These are phyloP conservation scores for Leptographium procerum DNA, from an alignment of 2,329 filamentous ascomycete genomes.

Conservation along the genomic window DNA sequence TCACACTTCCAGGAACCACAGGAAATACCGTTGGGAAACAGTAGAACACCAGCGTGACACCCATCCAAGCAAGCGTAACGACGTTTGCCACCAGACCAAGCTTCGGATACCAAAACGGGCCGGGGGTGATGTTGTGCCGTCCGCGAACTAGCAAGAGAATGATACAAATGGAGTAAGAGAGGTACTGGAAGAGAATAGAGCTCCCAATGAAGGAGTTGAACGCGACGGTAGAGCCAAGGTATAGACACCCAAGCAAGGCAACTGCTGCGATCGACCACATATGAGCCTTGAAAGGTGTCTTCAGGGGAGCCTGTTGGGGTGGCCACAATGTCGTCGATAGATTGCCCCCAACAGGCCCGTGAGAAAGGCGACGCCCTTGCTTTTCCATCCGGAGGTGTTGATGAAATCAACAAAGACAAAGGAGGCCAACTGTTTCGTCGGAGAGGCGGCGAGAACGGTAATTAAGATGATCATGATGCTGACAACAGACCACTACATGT, in stretches of 20 bases:
- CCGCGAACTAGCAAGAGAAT: neutral
- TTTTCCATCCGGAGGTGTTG: neutral
- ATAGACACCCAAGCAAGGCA: neutral
- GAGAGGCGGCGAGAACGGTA: neutral
- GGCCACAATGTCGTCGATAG: neutral
- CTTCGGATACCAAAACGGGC: neutral
- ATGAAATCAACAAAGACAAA: neutral
- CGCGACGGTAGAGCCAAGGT: neutral
- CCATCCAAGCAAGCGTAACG: neutral
- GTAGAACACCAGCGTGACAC: neutral
- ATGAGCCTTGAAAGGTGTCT: neutral
- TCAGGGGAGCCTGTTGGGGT: neutral
- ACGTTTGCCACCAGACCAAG: neutral
- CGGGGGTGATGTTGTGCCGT: neutral
- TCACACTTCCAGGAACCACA: too few species aligned
- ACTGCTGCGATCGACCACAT: neutral
- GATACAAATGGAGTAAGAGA: neutral
- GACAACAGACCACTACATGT: neutral
- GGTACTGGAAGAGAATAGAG: neutral
- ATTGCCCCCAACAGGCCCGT: neutral
- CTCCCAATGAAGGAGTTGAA: neutral
- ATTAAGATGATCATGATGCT: neutral
- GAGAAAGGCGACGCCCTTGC: neutral
- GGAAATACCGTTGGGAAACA: neutral
- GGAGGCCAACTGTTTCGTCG: neutral